phyloP scores from a whole-genome alignment of 2,329 filamentous ascomycete genomes.

The Verticillium nubilum region DNA sequence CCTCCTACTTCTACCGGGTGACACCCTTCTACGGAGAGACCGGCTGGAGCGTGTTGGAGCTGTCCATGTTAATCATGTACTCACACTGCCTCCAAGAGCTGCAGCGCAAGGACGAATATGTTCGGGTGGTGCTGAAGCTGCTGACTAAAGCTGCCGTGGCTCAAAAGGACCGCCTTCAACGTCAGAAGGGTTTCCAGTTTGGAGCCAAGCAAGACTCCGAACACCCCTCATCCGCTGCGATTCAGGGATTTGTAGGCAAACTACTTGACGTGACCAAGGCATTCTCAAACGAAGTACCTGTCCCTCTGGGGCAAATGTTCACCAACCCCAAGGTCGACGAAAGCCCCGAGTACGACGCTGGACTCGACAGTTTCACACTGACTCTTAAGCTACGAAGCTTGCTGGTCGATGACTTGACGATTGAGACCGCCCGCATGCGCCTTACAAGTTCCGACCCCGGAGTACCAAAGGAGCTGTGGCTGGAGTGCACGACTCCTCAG shows the following conservation, averaged over 20 bases:
- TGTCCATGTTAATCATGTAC: conserved; percentile 82
- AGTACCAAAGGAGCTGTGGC: conserved; percentile 61
- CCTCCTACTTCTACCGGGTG: conserved; percentile 71
- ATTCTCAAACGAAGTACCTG: conserved; percentile 53
- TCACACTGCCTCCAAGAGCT: conserved; percentile 75
- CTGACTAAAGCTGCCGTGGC: conserved; percentile 60
- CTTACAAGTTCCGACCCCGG: conserved; percentile 51
- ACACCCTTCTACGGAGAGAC: conserved; percentile 73
- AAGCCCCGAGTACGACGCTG: conserved; percentile 62
- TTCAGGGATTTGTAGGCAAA: conserved; percentile 42
- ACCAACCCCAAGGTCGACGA: conserved; percentile 61
- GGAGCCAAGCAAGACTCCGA: conserved; percentile 12
- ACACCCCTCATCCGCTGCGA: conserved; percentile 26
- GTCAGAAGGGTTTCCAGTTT: conserved; percentile 20
- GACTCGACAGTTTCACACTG: conserved; percentile 71
- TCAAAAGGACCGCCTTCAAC: conserved; percentile 42
- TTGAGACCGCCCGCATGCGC: conserved; percentile 61
- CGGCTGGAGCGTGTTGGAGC: conserved; percentile 74
- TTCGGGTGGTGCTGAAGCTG: conserved; percentile 68
- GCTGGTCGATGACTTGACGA: conserved; percentile 61
- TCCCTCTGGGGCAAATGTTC: conserved; percentile 71
- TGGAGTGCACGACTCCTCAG: conserved; percentile 41
- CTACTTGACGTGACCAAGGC: conserved; percentile 39
- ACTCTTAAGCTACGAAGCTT: conserved; percentile 65
- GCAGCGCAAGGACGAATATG: conserved; percentile 71